Conservation (phyloP, 2,329 filamentous ascomycete species). For the Rutstroemia sp. region DNA sequence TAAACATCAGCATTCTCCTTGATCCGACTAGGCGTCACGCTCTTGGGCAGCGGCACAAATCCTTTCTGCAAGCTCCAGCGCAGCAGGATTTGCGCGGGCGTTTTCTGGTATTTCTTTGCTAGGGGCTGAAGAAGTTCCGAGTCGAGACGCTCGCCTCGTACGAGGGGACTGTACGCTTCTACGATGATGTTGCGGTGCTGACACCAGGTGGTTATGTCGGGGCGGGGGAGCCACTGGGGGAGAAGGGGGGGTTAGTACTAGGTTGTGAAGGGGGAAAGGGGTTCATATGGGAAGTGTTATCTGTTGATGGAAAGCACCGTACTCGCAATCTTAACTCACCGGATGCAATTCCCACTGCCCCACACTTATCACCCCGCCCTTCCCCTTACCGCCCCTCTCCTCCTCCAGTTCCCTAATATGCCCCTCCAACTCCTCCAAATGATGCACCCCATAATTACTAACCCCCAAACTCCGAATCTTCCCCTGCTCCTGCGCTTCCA, state of each 20-base stretch:
- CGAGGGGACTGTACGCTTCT: conserved; percentile 56
- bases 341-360: conserved; percentile 89
- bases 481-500: conserved; percentile 54
- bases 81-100: conserved; percentile 69
- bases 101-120: conserved; percentile 65
- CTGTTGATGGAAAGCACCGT: not conserved
- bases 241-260: not conserved
- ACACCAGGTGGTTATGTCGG: conserved; percentile 75
- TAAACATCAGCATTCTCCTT: conserved; percentile 51
- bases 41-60: conserved; percentile 67
- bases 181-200: conserved; percentile 52
- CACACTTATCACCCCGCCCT: conserved; percentile 68
- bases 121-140: conserved; percentile 58
- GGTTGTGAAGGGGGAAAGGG: not conserved
- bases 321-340: not conserved
- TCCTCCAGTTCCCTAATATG: conserved; percentile 54
- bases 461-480: conserved; percentile 55
- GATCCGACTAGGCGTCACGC: conserved; percentile 60
- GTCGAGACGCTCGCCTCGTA: conserved; percentile 61
- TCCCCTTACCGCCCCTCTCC: conserved; percentile 49
- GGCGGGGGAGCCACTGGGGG: conserved; percentile 61
- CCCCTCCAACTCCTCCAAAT: conserved; percentile 51
- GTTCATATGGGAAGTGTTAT: not conserved
- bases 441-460: conserved; percentile 59
- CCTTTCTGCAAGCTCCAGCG: conserved; percentile 79